phyloP scores from a whole-genome alignment of 1,284 basidiomycete species.

The Malassezia brasiliensis region DNA sequence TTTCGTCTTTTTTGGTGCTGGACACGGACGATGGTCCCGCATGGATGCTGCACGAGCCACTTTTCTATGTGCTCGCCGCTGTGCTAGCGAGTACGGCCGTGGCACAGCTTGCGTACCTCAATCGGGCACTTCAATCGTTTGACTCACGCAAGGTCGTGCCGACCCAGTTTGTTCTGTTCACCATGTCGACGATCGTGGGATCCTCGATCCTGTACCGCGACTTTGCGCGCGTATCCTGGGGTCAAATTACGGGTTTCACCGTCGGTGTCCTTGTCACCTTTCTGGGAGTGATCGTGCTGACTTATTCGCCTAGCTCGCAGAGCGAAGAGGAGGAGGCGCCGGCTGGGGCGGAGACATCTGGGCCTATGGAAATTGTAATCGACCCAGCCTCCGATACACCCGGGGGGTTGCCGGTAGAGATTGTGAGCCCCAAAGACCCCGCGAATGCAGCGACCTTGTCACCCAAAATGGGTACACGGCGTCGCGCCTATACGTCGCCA shows the following conservation, averaged over 20 bases:
- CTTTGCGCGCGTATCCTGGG: conserved; percentile 55
- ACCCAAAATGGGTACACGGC: background rate
- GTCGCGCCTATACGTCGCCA: background rate
- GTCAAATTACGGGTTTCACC: conserved; percentile 71
- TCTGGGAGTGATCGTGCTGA: conserved; percentile 63
- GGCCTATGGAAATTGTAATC: background rate
- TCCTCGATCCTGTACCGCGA: conserved; percentile 88
- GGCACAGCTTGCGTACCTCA: conserved; percentile 81
- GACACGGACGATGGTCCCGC: conserved; percentile 16
- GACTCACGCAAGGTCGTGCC: conserved; percentile 52
- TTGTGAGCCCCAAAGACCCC: background rate
- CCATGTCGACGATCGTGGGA: conserved; percentile 70
- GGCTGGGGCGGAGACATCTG: background rate
- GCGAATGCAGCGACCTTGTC: too few species aligned
- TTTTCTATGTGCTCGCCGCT: conserved; percentile 50
- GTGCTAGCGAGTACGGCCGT: conserved; percentile 70
- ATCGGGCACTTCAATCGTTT: conserved; percentile 53
- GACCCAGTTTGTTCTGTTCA: conserved; percentile 76
- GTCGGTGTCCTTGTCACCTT: conserved; percentile 75
- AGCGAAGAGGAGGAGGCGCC: background rate
- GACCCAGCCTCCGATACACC: background rate
- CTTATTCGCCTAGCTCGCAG: conserved; percentile 8
- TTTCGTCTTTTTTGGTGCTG: conserved; percentile 60
- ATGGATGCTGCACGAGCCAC: conserved; percentile 30
- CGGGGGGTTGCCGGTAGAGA: background rate